These are phyloP conservation scores for Dryadomyces quercus-mongolicae DNA, from an alignment of 2,329 filamentous ascomycete species.

Conservation along the genomic window DNA sequence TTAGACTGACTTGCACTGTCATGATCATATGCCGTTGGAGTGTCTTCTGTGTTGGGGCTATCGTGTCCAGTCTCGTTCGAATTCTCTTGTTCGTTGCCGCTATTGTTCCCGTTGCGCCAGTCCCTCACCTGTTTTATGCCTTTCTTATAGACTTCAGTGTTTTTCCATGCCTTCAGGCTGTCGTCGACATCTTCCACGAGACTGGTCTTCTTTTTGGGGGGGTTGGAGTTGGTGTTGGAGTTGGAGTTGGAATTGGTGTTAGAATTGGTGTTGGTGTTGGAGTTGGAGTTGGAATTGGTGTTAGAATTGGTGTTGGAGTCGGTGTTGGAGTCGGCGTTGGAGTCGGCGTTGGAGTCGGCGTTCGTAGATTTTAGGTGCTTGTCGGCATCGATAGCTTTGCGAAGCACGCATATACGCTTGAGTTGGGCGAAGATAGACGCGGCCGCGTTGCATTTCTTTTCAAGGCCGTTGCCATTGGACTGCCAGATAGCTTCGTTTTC, in stretches of 20 bases:
- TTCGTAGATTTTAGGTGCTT: neutral
- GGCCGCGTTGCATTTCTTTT: neutral
- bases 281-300: too few relatives aligned
- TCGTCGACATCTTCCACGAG: neutral
- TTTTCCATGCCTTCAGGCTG: neutral
- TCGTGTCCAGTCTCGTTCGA: too few relatives aligned
- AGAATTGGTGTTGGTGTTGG: too few relatives aligned
- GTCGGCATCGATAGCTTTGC: neutral
- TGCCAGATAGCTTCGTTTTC: neutral
- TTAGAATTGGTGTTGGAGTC: too few relatives aligned
- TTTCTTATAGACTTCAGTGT: neutral
- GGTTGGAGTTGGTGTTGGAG: too few relatives aligned
- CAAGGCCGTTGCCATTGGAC: neutral
- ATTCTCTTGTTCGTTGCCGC: neutral
- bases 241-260: too few relatives aligned
- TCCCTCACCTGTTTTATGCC: neutral
- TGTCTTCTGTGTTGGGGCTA: neutral
- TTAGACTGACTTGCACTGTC: neutral
- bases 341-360: too few relatives aligned
- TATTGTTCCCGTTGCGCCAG: neutral
- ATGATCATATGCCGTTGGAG: neutral
- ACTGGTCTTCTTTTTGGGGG: neutral
- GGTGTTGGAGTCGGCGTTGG: too few relatives aligned
- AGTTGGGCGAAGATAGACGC: neutral
- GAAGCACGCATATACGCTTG: constrained; percentile 2